Evolutionary conservation across 495 filamentous ascomycete genomes (phyloP), one percentile per base, ranked within the genome.

Genomic region (Monascus purpureus): DNA sequence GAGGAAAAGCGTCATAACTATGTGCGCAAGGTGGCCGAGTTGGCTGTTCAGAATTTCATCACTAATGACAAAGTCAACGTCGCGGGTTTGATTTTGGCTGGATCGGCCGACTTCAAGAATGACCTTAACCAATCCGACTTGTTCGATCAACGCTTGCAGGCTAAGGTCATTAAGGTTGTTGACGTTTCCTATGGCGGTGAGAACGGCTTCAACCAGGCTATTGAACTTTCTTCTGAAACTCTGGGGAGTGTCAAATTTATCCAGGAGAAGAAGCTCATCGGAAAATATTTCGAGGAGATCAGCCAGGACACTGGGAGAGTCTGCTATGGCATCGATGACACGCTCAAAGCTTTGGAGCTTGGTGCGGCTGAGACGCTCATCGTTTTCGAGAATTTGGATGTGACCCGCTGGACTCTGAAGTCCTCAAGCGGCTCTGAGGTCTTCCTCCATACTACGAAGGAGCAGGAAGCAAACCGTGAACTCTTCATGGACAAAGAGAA

Each of bases 1-100:
- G 90, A 97, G 55, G 90, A 97, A 59, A 97, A 97, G 63, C 85
- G 90, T 40, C 90, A 97, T 75, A 97, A 96, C 63, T 97, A 97
- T 46, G 92, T 97, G 41, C 82, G 90, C 40, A 97, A 97, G 59
- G 93, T 97, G 24, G 86, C 92, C 42, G 90, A 97, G 53, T 61
- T 93, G 61, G 90, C 90, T 24, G 90, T 96, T 15, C 90, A 97
- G 60, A 94, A 94, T 55, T 97, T 86, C 54, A 96, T 97, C 58
- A 92, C 85, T 40, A 78, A 79, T 53, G 90, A 97, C 63, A 96
- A 96, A 65, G 80, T 90, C 61, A 97, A 97, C 52, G 86, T 94
- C 18, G 85, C 80, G 31, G 92, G 90, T 42, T 53, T 97, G 34
- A 90, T 97, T 49, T 65, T 97, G 33, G 90, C 90, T 34, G 90